Evolutionary conservation across 2,329 filamentous ascomycete genomes (phyloP), one percentile per base, ranked within the genome.

Genomic region (Aureobasidium sp.): DNA sequence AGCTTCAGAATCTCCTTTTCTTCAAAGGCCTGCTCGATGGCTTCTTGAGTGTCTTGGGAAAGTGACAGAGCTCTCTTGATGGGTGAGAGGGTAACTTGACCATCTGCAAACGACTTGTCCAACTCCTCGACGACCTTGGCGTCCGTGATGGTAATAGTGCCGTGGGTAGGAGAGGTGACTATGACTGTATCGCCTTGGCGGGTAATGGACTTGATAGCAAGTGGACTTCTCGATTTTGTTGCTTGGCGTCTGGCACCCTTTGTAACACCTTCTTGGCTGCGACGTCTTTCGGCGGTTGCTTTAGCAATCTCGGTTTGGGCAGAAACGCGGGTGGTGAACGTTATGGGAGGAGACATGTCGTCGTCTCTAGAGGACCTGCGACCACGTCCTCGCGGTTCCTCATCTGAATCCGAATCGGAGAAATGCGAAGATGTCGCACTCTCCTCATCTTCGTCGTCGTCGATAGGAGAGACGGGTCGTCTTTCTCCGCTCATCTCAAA

Each of bases 111-210:
- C 16, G 16, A 31, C 10, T n/a, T 29, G 31, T 62, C 47, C 16
- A 64, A 7, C 27, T 64, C 50, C 15, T 45, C 48, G 23, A 29
- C 27, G 23, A 47, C 23, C 16, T 38, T 54, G 11, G 40, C 38
- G 18, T 64, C 60, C 9, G 36, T 53, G n/a, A 62, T 43, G 11
- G 18, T 43, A 2, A 62, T 29, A n/a, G 47, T 62, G 9, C 48
- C 60, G 25, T 54, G 20, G 23, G 59, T 62, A 23, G 59, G 59
- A 43, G 59, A 62, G 18, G 27, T 40, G 40, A 64, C 50, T 11
- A 31, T 10, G 16, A 55, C 13, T 6, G 18, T 47, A 11, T 64
- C 40, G n/a, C 40, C 50, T 1, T 54, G 20, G 4, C 60, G 60
- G 23, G 60, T 64, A 4, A 64, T 48, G 11, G 38, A 64, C 11